Conservation (phyloP, 768 basidiomycete genomes). For the Pleurotus eryngii region DNA sequence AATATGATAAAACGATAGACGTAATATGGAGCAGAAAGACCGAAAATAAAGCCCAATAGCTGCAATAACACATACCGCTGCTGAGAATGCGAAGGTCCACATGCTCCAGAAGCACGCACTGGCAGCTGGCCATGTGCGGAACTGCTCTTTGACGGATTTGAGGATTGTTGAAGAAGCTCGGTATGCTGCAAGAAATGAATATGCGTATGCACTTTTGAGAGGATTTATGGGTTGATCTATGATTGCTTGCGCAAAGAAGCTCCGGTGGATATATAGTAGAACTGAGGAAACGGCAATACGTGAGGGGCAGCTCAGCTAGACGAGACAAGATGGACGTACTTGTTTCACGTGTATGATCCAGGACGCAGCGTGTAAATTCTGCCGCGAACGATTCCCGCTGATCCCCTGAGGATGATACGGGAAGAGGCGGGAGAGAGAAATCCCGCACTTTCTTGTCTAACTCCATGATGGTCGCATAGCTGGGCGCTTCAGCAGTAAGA, state of each 20-base stretch:
- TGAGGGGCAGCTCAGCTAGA: background rate
- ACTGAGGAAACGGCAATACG: conserved; percentile 29
- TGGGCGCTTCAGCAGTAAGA: conserved; percentile 60
- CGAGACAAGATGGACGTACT: conserved; percentile 22
- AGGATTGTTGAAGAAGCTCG: conserved; percentile 56
- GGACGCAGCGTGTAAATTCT: conserved; percentile 42
- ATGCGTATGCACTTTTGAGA: conserved; percentile 59
- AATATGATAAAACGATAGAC: background rate
- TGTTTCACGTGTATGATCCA: conserved; percentile 48
- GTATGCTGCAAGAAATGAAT: conserved; percentile 63
- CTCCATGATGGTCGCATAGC: conserved; percentile 62
- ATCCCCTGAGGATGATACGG: conserved; percentile 28
- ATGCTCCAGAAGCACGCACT: conserved; percentile 56
- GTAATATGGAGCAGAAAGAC: background rate
- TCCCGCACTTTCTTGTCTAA: conserved; percentile 68
- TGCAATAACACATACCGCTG: conserved; percentile 35
- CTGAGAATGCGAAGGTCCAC: conserved; percentile 61
- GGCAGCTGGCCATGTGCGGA: conserved; percentile 40
- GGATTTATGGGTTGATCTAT: conserved; percentile 66
- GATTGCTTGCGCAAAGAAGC: conserved; percentile 71
- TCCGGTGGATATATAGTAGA: conserved; percentile 60
- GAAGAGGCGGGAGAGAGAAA: conserved; percentile 53
- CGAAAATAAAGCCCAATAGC: background rate
- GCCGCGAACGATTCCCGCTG: conserved; percentile 27
- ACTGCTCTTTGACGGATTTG: conserved; percentile 47